Conservation (phyloP, 2,329 filamentous ascomycete species). For the Nannizziopsis barbatae region DNA sequence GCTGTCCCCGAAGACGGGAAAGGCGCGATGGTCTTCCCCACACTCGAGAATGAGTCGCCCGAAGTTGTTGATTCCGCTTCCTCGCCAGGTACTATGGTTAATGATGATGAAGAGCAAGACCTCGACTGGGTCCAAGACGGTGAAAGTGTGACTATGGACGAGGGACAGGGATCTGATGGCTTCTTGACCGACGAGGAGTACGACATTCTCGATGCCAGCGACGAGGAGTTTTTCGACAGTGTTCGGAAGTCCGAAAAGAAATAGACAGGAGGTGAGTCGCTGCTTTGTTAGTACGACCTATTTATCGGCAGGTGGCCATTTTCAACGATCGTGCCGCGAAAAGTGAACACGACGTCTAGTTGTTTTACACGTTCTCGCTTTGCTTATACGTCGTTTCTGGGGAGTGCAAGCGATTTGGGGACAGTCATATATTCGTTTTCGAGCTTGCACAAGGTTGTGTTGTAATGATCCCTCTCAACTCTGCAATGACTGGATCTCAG, state of each 20-base stretch:
- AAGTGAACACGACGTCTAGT: not conserved
- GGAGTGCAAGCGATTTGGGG: not conserved
- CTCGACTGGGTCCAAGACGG: conserved; percentile 46
- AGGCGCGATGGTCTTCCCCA: conserved; percentile 92
- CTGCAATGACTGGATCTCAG: not conserved
- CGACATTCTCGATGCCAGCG: conserved; percentile 88
- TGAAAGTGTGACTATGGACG: conserved; percentile 45
- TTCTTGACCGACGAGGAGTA: conserved; percentile 98
- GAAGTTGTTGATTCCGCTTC: conserved; percentile 50
- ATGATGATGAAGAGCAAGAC: conserved; percentile 40
- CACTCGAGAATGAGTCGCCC: conserved; percentile 87
- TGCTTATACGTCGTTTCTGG: not conserved
- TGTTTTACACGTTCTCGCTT: not conserved
- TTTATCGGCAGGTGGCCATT: not conserved
- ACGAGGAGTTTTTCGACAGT: conserved; percentile 64
- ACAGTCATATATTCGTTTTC: too few relatives aligned
- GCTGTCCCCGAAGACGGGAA: too few relatives aligned
- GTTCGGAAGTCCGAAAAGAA: conserved; percentile 14
- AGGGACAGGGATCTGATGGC: conserved; percentile 48
- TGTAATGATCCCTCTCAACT: not conserved
- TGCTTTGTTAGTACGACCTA: not conserved
- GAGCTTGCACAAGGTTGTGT: not conserved
- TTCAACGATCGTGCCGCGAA: not conserved
- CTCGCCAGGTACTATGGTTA: conserved; percentile 22
- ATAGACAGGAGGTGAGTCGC: not conserved